Conservation (phyloP, 306 rosid genomes). For the Corylus heterophylla region DNA sequence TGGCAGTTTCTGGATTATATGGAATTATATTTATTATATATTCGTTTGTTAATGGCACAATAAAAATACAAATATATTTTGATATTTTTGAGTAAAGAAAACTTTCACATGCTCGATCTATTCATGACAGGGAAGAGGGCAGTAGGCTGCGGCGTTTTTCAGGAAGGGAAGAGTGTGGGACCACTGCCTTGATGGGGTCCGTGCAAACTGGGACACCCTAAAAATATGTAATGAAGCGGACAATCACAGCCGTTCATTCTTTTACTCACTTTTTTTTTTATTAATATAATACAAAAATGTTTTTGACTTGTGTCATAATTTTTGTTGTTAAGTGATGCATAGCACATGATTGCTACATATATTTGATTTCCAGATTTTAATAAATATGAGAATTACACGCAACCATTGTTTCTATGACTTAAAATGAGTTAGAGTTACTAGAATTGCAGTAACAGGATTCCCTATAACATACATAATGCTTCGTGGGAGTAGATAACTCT, state of each 20-base stretch:
- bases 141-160: not conserved
- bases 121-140: not conserved
- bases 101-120: not conserved
- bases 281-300: not conserved
- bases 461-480: too few relatives aligned
- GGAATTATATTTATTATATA: slow-evolving; percentile 24
- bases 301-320: not conserved
- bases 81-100: not conserved
- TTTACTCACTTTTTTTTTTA: not conserved
- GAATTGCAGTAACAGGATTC: too few relatives aligned
- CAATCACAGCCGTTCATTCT: slow-evolving; percentile 10
- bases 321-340: too few relatives aligned
- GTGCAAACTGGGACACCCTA: not conserved
- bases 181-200: not conserved
- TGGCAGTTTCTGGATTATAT: slow-evolving; percentile 31
- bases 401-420: too few relatives aligned
- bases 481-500: too few relatives aligned
- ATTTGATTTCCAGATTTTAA: too few relatives aligned
- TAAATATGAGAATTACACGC: too few relatives aligned
- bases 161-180: not conserved
- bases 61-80: not conserved
- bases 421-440: too few relatives aligned
- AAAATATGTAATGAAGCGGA: slow-evolving; percentile 8
- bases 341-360: too few relatives aligned
- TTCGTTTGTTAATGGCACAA: not conserved